phyloP scores from a whole-genome alignment of 148 eudicot genomes.

The Gaultheria prostrata region DNA sequence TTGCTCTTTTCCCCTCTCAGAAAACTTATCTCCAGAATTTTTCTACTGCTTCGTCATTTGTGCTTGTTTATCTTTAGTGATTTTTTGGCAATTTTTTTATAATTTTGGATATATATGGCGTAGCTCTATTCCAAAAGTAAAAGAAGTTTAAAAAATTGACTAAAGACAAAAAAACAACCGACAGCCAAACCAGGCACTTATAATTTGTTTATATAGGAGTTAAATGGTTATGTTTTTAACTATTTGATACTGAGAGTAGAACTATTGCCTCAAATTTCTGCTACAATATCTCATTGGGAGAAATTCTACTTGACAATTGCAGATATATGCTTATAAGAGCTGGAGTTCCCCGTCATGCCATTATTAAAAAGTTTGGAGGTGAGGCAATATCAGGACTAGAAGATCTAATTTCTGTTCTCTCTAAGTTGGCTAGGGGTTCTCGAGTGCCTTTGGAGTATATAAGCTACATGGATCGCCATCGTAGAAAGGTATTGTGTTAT shows the following conservation, averaged over 20 bases:
- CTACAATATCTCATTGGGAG: not conserved
- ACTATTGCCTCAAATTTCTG: not conserved
- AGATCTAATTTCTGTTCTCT: slow-evolving; percentile 63
- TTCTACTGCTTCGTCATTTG: no score
- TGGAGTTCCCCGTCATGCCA: slow-evolving; percentile 96
- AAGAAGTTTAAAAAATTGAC: no score
- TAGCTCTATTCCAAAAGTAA: no score
- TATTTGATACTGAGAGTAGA: not conserved
- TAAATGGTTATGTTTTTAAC: not conserved
- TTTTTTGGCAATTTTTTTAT: no score
- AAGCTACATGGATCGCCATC: slow-evolving; percentile 72
- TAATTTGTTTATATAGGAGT: not conserved
- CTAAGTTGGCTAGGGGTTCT: slow-evolving; percentile 72
- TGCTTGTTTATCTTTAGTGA: no score
- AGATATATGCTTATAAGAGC: slow-evolving; percentile 95
- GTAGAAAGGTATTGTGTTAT: slow-evolving; percentile 64
- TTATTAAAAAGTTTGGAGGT: slow-evolving; percentile 85
- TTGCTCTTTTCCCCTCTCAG: no score
- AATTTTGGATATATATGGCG: no score
- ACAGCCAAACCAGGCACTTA: not conserved
- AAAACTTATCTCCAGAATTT: no score
- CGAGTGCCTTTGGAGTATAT: slow-evolving; percentile 90
- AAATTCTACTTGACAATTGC: slow-evolving; percentile 18
- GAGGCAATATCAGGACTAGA: slow-evolving; percentile 67
- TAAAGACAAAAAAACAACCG: no score